phyloP scores from a whole-genome alignment of 2,329 filamentous ascomycete species.

The Dactylonectria macrodidyma region DNA sequence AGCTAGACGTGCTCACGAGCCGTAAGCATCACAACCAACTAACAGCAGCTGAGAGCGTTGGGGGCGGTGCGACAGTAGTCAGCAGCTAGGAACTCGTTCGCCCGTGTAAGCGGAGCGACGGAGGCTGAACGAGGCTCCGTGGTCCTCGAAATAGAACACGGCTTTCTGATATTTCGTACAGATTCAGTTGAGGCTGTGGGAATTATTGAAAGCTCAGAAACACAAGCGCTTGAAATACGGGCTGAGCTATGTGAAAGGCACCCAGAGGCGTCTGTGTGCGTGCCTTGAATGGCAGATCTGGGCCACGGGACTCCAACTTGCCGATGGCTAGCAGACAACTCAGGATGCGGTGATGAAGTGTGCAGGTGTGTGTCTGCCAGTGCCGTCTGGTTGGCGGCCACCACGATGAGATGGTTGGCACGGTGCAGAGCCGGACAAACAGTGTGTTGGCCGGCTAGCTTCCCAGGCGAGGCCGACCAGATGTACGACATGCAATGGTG shows the following conservation, averaged over 20 bases:
- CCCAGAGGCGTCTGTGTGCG: conserved; percentile 1
- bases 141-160: conserved; percentile 10
- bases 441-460: conserved; percentile 9
- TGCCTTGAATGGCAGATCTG: neutral
- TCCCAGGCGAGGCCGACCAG: conserved; percentile 19
- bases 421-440: conserved; percentile 15
- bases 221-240: neutral
- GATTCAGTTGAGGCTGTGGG: conserved; percentile 10
- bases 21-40: neutral
- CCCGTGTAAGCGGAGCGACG: conserved; percentile 12
- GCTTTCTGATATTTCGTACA: neutral
- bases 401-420: conserved; percentile 19
- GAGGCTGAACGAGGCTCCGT: conserved; percentile 14
- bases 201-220: neutral
- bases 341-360: conserved; percentile 15
- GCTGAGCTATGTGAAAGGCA: neutral
- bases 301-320: conserved; percentile 7
- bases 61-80: conserved; percentile 22
- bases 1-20: conserved; percentile 24
- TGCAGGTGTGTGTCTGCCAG: conserved; percentile 13
- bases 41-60: conserved; percentile 11
- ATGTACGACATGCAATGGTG: conserved; percentile 27
- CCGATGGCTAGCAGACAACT: conserved; percentile 17
- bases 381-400: conserved; percentile 7
- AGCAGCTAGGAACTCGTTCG: neutral